These are phyloP conservation scores for Besnoitia besnoiti DNA, from an alignment of 169 alveolate genomes.

Conservation along the genomic window DNA sequence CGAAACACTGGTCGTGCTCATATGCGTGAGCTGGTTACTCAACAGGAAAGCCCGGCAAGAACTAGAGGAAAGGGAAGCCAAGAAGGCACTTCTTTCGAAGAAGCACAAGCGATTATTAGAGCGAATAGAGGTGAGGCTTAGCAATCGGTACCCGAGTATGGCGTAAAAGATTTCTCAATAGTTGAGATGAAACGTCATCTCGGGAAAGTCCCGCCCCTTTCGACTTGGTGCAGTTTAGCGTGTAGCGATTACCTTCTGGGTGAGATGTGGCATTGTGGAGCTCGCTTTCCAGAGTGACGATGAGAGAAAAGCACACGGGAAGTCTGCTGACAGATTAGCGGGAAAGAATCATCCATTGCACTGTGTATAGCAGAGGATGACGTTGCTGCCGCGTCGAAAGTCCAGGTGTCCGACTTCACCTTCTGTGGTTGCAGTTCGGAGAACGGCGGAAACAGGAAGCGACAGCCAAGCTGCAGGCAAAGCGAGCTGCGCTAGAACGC, in stretches of 20 bases:
- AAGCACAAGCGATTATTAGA: constrained; percentile 61
- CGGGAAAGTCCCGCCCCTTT: too few species aligned
- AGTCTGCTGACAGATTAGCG: not conserved
- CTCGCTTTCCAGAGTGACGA: not conserved
- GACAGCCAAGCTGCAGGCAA: constrained; percentile 23
- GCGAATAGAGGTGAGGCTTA: constrained; percentile 68
- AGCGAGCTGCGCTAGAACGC: constrained; percentile 15
- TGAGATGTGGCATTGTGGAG: not conserved
- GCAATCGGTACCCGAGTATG: too few species aligned
- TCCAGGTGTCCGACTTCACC: not conserved
- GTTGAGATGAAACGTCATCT: too few species aligned
- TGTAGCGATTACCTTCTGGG: not conserved
- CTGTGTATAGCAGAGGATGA: too few species aligned
- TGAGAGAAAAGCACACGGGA: not conserved
- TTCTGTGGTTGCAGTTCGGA: not conserved
- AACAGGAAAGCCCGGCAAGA: constrained; percentile 20
- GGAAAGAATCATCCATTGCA: not conserved
- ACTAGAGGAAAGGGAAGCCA: not conserved
- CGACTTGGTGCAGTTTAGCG: not conserved
- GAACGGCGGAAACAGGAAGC: not conserved
- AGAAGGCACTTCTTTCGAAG: constrained; percentile 51
- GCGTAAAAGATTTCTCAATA: too few species aligned
- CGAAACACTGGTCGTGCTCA: too few species aligned
- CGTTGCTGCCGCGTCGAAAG: not conserved
- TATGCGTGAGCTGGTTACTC: not conserved